A percentile compares a stretch with the other conserved stretches of the same genome.
Evolutionary conservation across 805 yeast genomes (phyloP).

Genomic region (Clavispora vitiphila): DNA sequence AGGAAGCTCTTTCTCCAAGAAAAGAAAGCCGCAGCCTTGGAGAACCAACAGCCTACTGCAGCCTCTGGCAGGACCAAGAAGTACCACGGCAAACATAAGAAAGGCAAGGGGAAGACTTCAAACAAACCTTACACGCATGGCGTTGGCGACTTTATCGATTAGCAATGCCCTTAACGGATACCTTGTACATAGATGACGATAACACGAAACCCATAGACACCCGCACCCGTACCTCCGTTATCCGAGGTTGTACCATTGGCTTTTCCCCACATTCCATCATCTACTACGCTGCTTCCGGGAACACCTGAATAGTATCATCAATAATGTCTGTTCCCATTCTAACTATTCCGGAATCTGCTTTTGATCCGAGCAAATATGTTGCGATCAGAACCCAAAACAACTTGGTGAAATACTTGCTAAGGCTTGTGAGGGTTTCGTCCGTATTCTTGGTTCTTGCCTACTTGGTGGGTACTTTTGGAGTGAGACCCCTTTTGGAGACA

Average conservation of each 20-base stretch:
- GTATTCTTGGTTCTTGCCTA: constrained; percentile 24
- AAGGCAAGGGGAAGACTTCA: constrained; percentile 1
- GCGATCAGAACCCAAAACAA: constrained; percentile 17
- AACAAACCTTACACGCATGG: constrained; percentile 18
- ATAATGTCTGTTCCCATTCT: constrained; percentile 26
- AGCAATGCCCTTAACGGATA: background rate
- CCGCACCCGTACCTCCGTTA: background rate
- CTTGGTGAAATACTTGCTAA: constrained; percentile 23
- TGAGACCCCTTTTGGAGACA: constrained; percentile 32
- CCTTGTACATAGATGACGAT: constrained; percentile 7
- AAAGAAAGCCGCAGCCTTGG: constrained; percentile 1
- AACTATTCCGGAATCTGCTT: constrained; percentile 39
- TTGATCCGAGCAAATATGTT: constrained; percentile 25
- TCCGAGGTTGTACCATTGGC: background rate
- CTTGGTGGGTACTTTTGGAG: constrained; percentile 25
- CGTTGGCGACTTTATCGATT: constrained; percentile 24
- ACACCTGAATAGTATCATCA: too few relatives aligned
- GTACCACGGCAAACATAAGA: constrained; percentile 4
- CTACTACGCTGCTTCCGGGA: too few relatives aligned
- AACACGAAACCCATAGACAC: background rate
- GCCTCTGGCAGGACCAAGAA: constrained; percentile 1
- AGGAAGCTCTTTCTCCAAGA: constrained; percentile 13
- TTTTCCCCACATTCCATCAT: background rate
- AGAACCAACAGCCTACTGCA: constrained; percentile 3
- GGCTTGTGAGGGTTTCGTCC: constrained; percentile 33